Conservation (phyloP, 2,329 filamentous ascomycete genomes). For the Botryosphaeria dothidea region DNA sequence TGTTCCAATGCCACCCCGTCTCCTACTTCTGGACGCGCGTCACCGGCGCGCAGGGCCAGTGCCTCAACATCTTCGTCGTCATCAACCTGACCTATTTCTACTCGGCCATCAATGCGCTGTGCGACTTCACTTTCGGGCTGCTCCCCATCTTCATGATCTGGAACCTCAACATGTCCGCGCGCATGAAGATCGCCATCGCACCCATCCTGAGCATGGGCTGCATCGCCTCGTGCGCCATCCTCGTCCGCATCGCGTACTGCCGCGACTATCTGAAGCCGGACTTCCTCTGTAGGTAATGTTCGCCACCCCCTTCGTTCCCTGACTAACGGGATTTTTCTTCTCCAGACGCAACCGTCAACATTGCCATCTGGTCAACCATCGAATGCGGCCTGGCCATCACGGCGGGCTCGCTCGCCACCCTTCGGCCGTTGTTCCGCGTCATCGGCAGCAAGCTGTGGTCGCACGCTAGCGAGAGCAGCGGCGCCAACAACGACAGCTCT, state of each 20-base stretch:
- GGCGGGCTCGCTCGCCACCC: conserved; percentile 36
- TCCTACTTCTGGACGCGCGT: conserved; percentile 52
- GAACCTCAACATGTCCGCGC: conserved; percentile 50
- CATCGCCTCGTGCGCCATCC: conserved; percentile 40
- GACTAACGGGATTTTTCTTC: too few species aligned
- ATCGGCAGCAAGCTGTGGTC: conserved; percentile 20
- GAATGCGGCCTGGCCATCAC: conserved; percentile 40
- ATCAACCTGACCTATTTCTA: conserved; percentile 49
- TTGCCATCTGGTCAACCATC: conserved; percentile 39
- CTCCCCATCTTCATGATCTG: conserved; percentile 55
- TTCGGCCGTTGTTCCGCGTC: conserved; percentile 35
- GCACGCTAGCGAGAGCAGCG: not conserved
- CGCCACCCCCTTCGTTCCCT: too few species aligned
- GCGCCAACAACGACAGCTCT: not conserved
- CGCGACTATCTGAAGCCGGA: conserved; percentile 35
- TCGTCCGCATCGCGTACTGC: conserved; percentile 37
- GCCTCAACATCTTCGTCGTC: conserved; percentile 44
- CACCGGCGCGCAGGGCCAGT: conserved; percentile 39
- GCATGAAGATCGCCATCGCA: conserved; percentile 50
- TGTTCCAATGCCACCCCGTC: conserved; percentile 54
- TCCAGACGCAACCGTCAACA: conserved; percentile 30
- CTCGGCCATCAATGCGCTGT: conserved; percentile 47
- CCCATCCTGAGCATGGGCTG: conserved; percentile 53
- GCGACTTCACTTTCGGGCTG: conserved; percentile 52
- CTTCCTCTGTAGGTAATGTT: conserved; percentile 30